Conservation (phyloP, 306 rosid species). For the Abrus pulchellus region DNA sequence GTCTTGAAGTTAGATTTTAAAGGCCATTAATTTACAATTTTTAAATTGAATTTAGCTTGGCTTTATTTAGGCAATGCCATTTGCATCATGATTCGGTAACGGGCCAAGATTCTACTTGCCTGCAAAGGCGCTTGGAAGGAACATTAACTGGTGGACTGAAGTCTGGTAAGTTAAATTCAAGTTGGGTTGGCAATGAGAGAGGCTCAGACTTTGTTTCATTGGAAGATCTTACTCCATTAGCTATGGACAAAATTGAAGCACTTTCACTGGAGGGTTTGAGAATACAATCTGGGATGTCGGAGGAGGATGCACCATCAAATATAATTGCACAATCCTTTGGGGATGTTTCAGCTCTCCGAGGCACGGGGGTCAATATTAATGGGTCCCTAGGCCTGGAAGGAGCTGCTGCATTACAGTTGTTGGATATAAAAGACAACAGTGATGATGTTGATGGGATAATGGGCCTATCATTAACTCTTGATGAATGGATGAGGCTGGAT, state of each 20-base stretch:
- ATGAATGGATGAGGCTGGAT: conserved; percentile 95
- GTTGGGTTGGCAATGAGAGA: conserved; percentile 52
- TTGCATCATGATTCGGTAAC: conserved; percentile 60
- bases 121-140: conserved; percentile 51
- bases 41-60: conserved; percentile 26
- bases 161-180: conserved; percentile 53
- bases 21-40: conserved; percentile 16
- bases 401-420: conserved; percentile 80
- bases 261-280: conserved; percentile 92
- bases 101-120: conserved; percentile 49
- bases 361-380: conserved; percentile 60
- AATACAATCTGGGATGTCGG: conserved; percentile 90
- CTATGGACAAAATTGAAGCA: conserved; percentile 92
- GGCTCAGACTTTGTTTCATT: conserved; percentile 74
- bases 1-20: conserved; percentile 12
- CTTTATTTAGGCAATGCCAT: conserved; percentile 62
- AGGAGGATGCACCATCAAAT: conserved; percentile 82
- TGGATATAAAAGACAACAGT: conserved; percentile 64
- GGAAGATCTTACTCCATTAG: conserved; percentile 92
- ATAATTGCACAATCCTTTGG: conserved; percentile 67
- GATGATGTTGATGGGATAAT: conserved; percentile 76
- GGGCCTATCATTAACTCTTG: conserved; percentile 84
- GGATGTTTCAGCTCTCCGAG: conserved; percentile 70
- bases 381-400: conserved; percentile 80
- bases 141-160: conserved; percentile 50